Conservation (phyloP, 257 asterid species). For the Cordia subcordata region DNA sequence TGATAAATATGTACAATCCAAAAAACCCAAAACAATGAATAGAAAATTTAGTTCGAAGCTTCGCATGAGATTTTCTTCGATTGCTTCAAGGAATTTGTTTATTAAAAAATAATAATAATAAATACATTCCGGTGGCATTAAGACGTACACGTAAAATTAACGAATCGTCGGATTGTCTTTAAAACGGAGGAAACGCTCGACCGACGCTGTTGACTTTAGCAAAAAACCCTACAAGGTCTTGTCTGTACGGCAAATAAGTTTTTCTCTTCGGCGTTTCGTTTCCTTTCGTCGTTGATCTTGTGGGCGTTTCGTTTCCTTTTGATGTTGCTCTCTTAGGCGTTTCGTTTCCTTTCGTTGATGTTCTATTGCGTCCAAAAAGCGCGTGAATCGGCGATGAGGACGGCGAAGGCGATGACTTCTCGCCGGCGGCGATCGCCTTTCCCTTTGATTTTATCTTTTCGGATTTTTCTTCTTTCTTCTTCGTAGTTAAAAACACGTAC, state of each 20-base stretch:
- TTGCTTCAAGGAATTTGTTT: too few relatives aligned
- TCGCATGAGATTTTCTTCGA: too few relatives aligned
- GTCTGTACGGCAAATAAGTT: conserved; percentile 15
- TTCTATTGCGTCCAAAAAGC: not conserved
- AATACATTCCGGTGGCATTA: too few relatives aligned
- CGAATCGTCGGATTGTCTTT: too few relatives aligned
- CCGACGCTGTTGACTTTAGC: conserved; percentile 14
- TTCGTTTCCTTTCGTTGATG: not conserved
- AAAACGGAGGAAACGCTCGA: conserved; percentile 15
- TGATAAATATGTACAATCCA: too few relatives aligned
- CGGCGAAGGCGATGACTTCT: not conserved
- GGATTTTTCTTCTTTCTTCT: not conserved
- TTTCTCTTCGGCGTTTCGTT: conserved; percentile 16
- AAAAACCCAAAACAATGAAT: too few relatives aligned
- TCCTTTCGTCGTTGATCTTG: not conserved
- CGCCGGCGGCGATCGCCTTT: not conserved
- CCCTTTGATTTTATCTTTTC: not conserved
- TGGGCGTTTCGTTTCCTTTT: not conserved
- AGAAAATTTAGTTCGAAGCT: too few relatives aligned
- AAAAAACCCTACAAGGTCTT: conserved; percentile 17
- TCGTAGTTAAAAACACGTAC: conserved; percentile 17
- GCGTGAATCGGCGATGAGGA: conserved; percentile 8
- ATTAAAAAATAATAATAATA: too few relatives aligned
- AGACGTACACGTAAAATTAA: too few relatives aligned
- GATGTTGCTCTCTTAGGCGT: not conserved